A percentile compares a stretch with the other conserved stretches of the same genome.
These are phyloP conservation scores for Gossypium longicalyx DNA, from an alignment of 345 rosid species.

Conservation along the genomic window DNA sequence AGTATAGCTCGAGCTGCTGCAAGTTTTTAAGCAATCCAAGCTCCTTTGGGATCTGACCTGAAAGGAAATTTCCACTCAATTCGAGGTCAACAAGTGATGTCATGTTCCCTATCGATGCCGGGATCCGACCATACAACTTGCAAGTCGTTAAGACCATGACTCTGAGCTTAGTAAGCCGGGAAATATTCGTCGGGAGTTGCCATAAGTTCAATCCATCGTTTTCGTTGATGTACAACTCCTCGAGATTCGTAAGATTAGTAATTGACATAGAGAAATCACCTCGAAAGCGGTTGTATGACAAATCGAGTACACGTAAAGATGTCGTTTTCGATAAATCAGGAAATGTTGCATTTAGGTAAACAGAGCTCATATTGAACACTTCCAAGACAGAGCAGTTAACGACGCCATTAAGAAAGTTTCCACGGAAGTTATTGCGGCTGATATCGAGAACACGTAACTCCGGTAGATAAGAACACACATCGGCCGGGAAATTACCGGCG, in stretches of 20 bases:
- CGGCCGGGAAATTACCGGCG: constrained; percentile 59
- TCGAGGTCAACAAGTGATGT: constrained; percentile 82
- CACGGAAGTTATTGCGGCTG: constrained; percentile 46
- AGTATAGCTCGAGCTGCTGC: constrained; percentile 76
- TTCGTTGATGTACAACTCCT: constrained; percentile 46
- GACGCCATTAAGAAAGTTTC: constrained; percentile 48
- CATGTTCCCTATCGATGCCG: constrained; percentile 72
- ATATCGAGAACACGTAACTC: constrained; percentile 60
- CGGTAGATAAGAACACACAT: constrained; percentile 69
- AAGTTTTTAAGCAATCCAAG: constrained; percentile 72
- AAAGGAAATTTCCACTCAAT: constrained; percentile 68
- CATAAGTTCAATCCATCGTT: constrained; percentile 46
- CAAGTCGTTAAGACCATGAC: constrained; percentile 67
- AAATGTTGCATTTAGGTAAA: constrained; percentile 41
- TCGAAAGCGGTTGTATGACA: constrained; percentile 59
- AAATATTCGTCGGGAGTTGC: constrained; percentile 49
- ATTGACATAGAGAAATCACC: constrained; percentile 66
- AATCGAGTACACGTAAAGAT: constrained; percentile 54
- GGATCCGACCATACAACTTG: constrained; percentile 56
- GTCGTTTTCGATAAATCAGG: constrained; percentile 63
- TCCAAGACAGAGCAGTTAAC: constrained; percentile 65
- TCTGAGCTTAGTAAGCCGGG: constrained; percentile 52
- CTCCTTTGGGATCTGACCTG: constrained; percentile 65
- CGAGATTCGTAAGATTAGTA: constrained; percentile 55
- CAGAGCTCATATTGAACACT: constrained; percentile 38